These are phyloP conservation scores for Botrytis porri DNA, from an alignment of 2,329 filamentous ascomycete genomes.

Conservation along the genomic window DNA sequence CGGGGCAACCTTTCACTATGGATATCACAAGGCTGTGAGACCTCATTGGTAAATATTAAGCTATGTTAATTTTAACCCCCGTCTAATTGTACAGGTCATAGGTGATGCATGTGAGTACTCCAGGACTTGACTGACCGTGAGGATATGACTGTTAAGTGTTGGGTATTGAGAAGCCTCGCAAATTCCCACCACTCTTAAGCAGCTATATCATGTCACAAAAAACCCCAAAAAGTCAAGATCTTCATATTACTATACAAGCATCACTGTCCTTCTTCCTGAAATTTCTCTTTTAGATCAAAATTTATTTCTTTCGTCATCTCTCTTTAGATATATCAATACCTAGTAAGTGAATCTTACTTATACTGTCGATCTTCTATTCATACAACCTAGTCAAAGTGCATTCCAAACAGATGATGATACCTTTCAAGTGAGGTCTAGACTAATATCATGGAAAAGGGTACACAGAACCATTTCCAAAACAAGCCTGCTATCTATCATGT, in stretches of 20 bases:
- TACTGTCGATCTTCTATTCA: neutral
- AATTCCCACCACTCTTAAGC: neutral
- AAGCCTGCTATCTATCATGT: slow-evolving; percentile 5
- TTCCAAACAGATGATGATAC: neutral
- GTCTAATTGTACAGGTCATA: neutral
- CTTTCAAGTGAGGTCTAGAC: slow-evolving; percentile 14
- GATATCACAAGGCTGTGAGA: neutral
- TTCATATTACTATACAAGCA: neutral
- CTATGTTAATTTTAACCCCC: neutral
- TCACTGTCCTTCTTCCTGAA: no score
- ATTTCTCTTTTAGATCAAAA: neutral
- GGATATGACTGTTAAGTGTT: neutral
- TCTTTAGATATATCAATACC: neutral
- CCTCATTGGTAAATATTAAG: neutral
- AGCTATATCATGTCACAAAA: neutral
- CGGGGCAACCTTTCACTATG: neutral
- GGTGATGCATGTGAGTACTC: neutral
- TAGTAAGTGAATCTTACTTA: slow-evolving; percentile 1
- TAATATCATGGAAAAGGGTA: slow-evolving; percentile 15
- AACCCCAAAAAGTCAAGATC: neutral
- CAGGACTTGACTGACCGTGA: neutral
- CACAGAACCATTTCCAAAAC: slow-evolving; percentile 14
- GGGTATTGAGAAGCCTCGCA: neutral
- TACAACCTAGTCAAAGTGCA: neutral
- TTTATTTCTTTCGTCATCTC: neutral